Evolutionary conservation across 2,329 filamentous ascomycete species (phyloP), one percentile per base, ranked within the genome.

Genomic region (Aspergillus piperis): DNA sequence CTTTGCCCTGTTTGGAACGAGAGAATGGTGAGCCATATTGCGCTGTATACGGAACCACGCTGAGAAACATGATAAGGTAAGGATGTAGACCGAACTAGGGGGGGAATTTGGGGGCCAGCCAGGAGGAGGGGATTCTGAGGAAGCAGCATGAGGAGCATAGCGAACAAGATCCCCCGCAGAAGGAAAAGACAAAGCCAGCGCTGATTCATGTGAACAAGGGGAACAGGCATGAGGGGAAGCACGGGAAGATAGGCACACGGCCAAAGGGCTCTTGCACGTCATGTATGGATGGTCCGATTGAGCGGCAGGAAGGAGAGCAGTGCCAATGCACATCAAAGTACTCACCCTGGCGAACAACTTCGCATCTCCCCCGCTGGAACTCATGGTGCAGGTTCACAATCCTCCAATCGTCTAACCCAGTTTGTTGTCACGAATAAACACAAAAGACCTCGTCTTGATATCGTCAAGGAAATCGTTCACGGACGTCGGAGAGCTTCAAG

Each of bases 291-390:
- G 27, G 50, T 44, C 56, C 59, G 44, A 41, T 52, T 48, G 23
- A 30, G 25, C 62, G 62, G 66, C 67, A 65, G 66, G 57, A 62
- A 64, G 60, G 65, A 60, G 65, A 64, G 62, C 63, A 59, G 59
- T 59, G 61, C 39, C 55, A 64, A 61, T 21, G 48, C 48, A 87
- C 87, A 72, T 89, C 10, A 36, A 36, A 27, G 11, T 36, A 36
- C 32, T 36, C 32, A 99, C 95, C 83, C 95, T 88, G 78, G 95
- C 94, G 83, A 99, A 99, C 82, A 99, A 89, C 87, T 97, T 98
- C 82, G 95, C 96, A 87, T 98, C 95, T 80, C 95, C 92, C 81
- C 91, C 91, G 78, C 87, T 79, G 64, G 84, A 81, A 77, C 83
- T 86, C 85, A 88, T 88, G 68, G 68, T 80, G 73, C 65, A 44